Conservation (phyloP, 345 rosid genomes). For the Eucalyptus marginata region DNA sequence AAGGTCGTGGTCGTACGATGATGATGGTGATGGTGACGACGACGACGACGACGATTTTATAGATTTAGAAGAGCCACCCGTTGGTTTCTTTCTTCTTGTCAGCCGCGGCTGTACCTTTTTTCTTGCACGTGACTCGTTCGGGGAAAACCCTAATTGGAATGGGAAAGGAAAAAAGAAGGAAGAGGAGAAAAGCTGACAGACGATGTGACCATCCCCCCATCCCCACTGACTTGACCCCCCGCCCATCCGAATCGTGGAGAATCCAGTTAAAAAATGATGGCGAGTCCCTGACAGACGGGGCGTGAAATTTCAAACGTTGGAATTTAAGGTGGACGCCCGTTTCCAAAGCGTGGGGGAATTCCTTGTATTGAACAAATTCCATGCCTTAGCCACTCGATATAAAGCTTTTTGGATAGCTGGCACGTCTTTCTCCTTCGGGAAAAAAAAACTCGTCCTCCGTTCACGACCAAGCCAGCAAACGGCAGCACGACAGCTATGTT, state of each 20-base stretch:
- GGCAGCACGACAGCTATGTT: too few species aligned
- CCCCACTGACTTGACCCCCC: neutral
- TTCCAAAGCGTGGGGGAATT: neutral
- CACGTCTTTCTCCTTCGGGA: neutral
- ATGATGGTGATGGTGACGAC: neutral
- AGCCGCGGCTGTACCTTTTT: neutral
- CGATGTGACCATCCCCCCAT: neutral
- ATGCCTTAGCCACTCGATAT: neutral
- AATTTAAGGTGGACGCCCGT: neutral
- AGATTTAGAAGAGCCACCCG: neutral
- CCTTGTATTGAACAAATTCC: neutral
- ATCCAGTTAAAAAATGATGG: neutral
- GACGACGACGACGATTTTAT: fast-evolving
- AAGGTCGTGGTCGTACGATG: neutral
- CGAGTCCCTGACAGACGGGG: neutral
- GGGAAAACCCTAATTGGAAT: neutral
- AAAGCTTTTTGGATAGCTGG: neutral
- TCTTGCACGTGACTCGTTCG: neutral
- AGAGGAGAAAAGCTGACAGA: neutral
- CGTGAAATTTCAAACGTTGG: neutral
- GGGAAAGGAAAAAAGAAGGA: neutral
- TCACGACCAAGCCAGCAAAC: neutral
- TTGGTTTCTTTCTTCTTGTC: neutral
- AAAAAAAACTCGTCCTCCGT: neutral
- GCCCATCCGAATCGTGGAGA: neutral